Conservation (phyloP, 2,329 filamentous ascomycete species). For the Trichoderma hamatum region DNA sequence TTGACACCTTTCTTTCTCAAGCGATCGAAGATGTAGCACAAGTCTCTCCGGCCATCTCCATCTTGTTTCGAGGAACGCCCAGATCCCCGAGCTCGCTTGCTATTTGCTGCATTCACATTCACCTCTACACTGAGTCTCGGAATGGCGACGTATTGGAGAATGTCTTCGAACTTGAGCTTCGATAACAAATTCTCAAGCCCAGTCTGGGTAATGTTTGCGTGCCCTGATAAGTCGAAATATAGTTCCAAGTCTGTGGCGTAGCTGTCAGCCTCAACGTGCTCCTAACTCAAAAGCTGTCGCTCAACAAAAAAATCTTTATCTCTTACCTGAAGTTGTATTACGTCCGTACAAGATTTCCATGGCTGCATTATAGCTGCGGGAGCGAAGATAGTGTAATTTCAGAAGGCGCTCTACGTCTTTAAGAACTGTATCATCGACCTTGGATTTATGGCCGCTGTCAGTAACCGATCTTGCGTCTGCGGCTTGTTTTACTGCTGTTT, state of each 20-base stretch:
- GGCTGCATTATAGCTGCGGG: conserved; percentile 30
- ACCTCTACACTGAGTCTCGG: conserved; percentile 28
- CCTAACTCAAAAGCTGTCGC: too few species aligned
- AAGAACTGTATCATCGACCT: conserved; percentile 20
- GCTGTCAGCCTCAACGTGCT: background rate
- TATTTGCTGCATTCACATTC: conserved; percentile 26
- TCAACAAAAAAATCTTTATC: background rate
- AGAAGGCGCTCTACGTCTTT: conserved; percentile 28
- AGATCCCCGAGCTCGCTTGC: conserved; percentile 14
- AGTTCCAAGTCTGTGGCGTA: conserved; percentile 31
- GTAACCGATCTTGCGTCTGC: conserved; percentile 20
- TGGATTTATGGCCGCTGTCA: conserved; percentile 25
- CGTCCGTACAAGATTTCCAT: conserved; percentile 36
- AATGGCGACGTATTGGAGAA: conserved; percentile 36
- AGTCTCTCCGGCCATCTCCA: conserved; percentile 27
- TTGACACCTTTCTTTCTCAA: conserved; percentile 35
- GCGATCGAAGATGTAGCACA: conserved; percentile 37
- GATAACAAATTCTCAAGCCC: conserved; percentile 30
- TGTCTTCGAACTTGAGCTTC: conserved; percentile 34
- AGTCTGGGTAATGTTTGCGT: conserved; percentile 25
- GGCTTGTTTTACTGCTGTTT: background rate
- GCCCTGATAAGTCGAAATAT: conserved; percentile 34
- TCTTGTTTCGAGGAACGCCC: conserved; percentile 22
- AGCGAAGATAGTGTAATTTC: conserved; percentile 35
- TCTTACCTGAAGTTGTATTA: conserved; percentile 27